Evolutionary conservation across 495 filamentous ascomycete genomes (phyloP).

Genomic region (Immersiella caudata): DNA sequence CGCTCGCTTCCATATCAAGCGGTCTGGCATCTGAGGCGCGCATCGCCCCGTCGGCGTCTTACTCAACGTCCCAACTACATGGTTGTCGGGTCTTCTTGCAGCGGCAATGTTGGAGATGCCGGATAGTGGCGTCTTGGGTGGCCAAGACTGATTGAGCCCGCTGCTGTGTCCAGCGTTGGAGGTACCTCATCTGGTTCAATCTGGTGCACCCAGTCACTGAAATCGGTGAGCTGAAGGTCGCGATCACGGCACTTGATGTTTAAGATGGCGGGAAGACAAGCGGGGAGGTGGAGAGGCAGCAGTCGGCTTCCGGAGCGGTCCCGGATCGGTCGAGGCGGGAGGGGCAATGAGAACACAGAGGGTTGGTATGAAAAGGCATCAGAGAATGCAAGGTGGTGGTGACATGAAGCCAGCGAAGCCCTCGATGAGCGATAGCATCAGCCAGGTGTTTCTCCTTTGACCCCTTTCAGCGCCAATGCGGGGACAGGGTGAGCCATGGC

Average conservation of each 20-base stretch:
- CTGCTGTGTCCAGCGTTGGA: slow-evolving; percentile 31
- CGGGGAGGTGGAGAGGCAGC: no score
- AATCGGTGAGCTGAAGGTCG: no score
- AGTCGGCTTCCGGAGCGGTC: no score
- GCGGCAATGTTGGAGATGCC: background rate
- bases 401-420: no score
- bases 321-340: no score
- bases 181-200: slow-evolving; percentile 41
- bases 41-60: slow-evolving; percentile 13
- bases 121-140: slow-evolving; percentile 9
- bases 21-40: slow-evolving; percentile 13
- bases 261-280: no score
- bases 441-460: background rate
- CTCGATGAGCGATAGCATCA: background rate
- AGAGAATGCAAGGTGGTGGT: background rate
- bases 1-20: slow-evolving; percentile 1
- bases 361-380: background rate
- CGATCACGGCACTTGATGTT: no score
- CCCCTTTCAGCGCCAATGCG: no score
- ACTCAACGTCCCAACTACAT: slow-evolving; percentile 14
- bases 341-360: no score
- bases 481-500: no score
- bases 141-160: slow-evolving; percentile 28
- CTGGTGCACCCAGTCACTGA: slow-evolving; percentile 33
- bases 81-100: slow-evolving; percentile 10